Base-by-base conservation (phyloP, 2,329 filamentous ascomycete species). In the Phyllosticta capitalensis region DNA sequence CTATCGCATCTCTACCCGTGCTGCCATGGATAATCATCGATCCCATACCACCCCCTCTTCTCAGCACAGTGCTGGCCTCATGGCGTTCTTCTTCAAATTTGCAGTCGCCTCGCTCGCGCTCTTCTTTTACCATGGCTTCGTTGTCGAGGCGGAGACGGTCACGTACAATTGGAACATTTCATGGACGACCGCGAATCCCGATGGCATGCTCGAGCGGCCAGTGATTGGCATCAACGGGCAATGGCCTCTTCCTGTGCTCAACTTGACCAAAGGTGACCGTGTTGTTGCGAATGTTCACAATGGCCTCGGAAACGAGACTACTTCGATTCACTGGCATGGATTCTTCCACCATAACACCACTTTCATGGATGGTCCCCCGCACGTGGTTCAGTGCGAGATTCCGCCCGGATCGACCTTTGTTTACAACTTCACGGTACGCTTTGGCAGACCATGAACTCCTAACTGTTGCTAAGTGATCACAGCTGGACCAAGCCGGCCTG, bases 191-290 rank as follows among this genome's bases (percentile, higher is more conserved):
- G 82, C 85, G 33, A 87, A 88, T 66, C 88, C 88, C 0, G 88
- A 91, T 72, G 84, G 83, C 22, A 79, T 79, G 62, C 38, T 45
- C 14, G 76, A 81, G 52, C 80, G 88, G 45, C 79, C 83, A 17
- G 81, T 82, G 7, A 89, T 92, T 68, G 89, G 87, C 58, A 87
- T 92, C 76, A 92, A 92, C 66, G 82, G 82, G 7, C 71, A 85
- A 75, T 92, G 88, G 88, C 89, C 89, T 1, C 79, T 86, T 57
- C 88, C 88, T 0, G 70, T 73, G 26, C 83, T 89, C 60, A 77
- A 80, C 52, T 84, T 80, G 49, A 78, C 78, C 50, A 72, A 84
- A 28, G 85, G 85, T 60, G 86, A 89, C 67, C 78, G 75, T 21
- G 74, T 70, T 21, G 70, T 86, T 61, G 74, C 87, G 62, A 81